These are phyloP conservation scores for Massariosphaeria phaeospora DNA, from an alignment of 495 filamentous ascomycete genomes.

Conservation along the genomic window DNA sequence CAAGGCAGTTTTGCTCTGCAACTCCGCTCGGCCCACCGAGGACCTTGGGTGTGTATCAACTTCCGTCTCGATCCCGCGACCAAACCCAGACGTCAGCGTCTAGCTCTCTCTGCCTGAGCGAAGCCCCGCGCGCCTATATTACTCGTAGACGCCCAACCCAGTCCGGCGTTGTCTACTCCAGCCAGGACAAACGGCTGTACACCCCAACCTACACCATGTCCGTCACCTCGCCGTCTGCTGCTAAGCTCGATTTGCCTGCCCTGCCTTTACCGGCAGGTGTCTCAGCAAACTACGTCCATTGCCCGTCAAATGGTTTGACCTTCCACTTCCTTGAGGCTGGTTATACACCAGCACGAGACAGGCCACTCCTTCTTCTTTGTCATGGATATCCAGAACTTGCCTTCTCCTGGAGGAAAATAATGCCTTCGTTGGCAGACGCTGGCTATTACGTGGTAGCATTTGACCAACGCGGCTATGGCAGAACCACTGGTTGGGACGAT, in stretches of 20 bases:
- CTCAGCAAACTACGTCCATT: constrained; percentile 41
- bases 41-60: background rate
- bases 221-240: constrained; percentile 3
- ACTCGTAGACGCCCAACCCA: too few species aligned
- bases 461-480: constrained; percentile 66
- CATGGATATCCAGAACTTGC: constrained; percentile 67
- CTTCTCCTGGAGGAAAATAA: constrained; percentile 63
- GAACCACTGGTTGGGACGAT: constrained; percentile 58
- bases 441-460: constrained; percentile 62
- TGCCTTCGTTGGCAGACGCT: constrained; percentile 51
- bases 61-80: constrained; percentile 2
- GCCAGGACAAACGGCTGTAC: too few species aligned
- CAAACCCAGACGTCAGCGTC: background rate
- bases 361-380: constrained; percentile 57
- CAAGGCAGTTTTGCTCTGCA: background rate
- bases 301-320: constrained; percentile 44
- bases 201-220: background rate
- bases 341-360: constrained; percentile 34
- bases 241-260: constrained; percentile 33
- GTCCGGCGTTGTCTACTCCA: too few species aligned
- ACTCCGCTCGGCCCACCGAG: background rate
- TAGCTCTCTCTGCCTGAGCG: constrained; percentile 4
- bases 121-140: too few species aligned
- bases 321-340: constrained; percentile 60
- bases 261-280: constrained; percentile 50